Conservation (phyloP, 352 stramenopile genomes). For the Phytopythium aichiense region DNA sequence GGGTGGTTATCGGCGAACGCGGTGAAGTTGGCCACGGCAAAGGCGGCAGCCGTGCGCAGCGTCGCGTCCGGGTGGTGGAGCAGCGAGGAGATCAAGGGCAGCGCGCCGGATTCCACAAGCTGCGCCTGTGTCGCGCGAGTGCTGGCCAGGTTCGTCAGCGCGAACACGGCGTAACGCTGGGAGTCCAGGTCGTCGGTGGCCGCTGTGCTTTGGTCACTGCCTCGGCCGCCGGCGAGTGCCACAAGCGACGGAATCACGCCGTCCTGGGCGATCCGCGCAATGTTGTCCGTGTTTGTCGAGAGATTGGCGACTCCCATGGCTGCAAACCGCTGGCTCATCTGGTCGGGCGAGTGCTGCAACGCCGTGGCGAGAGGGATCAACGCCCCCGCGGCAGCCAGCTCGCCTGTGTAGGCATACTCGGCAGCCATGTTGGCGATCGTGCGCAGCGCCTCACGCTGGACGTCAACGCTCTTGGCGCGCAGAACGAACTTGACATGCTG, state of each 20-base stretch:
- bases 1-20: constrained; percentile 91
- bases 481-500: constrained; percentile 96
- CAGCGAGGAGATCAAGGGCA: constrained; percentile 68
- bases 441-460: constrained; percentile 92
- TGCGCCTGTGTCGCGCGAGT: constrained; percentile 79
- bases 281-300: constrained; percentile 89
- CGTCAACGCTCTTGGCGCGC: constrained; percentile 87
- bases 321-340: constrained; percentile 91
- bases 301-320: constrained; percentile 96
- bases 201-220: background rate
- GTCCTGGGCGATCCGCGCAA: constrained; percentile 89
- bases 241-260: constrained; percentile 87
- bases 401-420: constrained; percentile 90
- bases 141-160: constrained; percentile 93
- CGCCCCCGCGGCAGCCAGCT: constrained; percentile 90
- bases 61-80: constrained; percentile 79
- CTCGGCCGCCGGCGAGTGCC: constrained; percentile 60
- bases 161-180: constrained; percentile 91
- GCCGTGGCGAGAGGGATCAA: constrained; percentile 87
- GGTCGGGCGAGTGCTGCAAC: constrained; percentile 86
- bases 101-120: constrained; percentile 67
- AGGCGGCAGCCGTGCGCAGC: constrained; percentile 87
- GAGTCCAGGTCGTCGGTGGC: constrained; percentile 89
- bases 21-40: constrained; percentile 93
- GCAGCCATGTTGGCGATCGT: constrained; percentile 95